Conservation (phyloP, 768 basidiomycete genomes). For the Agrocybe praecox region DNA sequence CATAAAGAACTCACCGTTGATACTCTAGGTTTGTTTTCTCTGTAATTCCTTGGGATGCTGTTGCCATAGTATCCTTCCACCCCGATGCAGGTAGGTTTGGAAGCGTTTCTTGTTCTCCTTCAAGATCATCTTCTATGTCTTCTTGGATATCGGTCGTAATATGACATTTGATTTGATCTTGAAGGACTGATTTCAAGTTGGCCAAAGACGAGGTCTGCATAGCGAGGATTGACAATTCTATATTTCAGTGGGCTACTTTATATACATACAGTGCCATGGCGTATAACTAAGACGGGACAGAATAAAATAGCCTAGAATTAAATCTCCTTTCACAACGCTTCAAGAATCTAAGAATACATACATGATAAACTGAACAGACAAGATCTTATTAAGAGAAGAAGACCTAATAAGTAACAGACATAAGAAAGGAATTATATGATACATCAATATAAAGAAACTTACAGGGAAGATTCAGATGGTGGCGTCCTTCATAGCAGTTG, state of each 20-base stretch:
- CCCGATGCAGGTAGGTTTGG: conserved; percentile 10
- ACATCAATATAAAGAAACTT: no score
- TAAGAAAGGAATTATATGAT: no score
- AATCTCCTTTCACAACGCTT: no score
- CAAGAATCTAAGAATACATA: no score
- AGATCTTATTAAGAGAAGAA: no score
- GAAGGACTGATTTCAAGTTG: not conserved
- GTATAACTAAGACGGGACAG: no score
- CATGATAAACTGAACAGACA: no score
- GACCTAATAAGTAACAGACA: no score
- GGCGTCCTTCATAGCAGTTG: not conserved
- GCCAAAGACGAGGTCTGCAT: not conserved
- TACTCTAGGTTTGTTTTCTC: conserved; percentile 19
- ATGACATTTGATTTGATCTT: not conserved
- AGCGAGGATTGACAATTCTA: not conserved
- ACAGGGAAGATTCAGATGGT: no score
- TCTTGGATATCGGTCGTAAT: not conserved
- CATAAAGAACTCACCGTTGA: conserved; percentile 28
- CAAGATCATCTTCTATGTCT: conserved; percentile 23
- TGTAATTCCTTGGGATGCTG: conserved; percentile 25
- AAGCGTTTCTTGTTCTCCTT: conserved; percentile 21
- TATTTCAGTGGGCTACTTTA: not conserved
- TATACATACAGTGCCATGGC: not conserved
- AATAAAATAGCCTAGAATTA: no score
- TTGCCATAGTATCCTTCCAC: not conserved